These are phyloP conservation scores for Zasmidium citrigriseum DNA, from an alignment of 2,329 filamentous ascomycete species.

Conservation along the genomic window DNA sequence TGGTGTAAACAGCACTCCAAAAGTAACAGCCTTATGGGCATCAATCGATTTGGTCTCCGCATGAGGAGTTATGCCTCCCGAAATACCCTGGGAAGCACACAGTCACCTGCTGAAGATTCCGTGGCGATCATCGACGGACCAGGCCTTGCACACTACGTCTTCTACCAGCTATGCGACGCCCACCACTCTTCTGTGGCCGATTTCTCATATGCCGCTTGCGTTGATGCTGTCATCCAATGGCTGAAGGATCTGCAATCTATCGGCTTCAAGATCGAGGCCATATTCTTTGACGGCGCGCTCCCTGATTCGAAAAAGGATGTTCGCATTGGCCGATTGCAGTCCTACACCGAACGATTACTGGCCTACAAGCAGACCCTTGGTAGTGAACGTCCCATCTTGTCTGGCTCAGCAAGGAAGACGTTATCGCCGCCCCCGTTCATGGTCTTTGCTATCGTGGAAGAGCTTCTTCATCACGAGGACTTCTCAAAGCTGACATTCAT, in stretches of 20 bases:
- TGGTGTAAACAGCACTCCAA: no score
- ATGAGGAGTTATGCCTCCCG: slow-evolving; percentile 19
- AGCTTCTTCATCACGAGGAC: slow-evolving; percentile 51
- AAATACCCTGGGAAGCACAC: slow-evolving; percentile 10
- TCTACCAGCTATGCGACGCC: slow-evolving; percentile 43
- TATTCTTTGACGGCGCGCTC: slow-evolving; percentile 85
- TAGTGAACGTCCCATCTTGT: slow-evolving; percentile 17
- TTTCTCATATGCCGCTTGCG: slow-evolving; percentile 61
- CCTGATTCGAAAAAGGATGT: slow-evolving; percentile 66
- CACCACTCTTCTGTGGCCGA: not conserved
- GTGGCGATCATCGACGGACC: slow-evolving; percentile 72
- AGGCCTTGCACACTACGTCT: slow-evolving; percentile 72
- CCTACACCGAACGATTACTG: slow-evolving; percentile 59
- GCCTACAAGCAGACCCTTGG: slow-evolving; percentile 41
- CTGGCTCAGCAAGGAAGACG: slow-evolving; percentile 29
- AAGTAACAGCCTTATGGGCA: slow-evolving; percentile 23
- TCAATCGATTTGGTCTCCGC: slow-evolving; percentile 24
- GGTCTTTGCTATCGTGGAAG: slow-evolving; percentile 75
- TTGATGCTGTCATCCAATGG: slow-evolving; percentile 60
- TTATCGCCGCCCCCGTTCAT: slow-evolving; percentile 67
- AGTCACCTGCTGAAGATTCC: slow-evolving; percentile 9
- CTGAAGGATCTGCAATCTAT: slow-evolving; percentile 59
- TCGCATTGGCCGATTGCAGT: slow-evolving; percentile 62
- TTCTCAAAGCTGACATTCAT: slow-evolving; percentile 53
- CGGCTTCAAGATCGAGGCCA: slow-evolving; percentile 62